Percentiles rank a stretch among this genome's conserved stretches.
phyloP scores from a whole-genome alignment of 108 stramenopile species.

The Mediolabrus comicus region DNA sequence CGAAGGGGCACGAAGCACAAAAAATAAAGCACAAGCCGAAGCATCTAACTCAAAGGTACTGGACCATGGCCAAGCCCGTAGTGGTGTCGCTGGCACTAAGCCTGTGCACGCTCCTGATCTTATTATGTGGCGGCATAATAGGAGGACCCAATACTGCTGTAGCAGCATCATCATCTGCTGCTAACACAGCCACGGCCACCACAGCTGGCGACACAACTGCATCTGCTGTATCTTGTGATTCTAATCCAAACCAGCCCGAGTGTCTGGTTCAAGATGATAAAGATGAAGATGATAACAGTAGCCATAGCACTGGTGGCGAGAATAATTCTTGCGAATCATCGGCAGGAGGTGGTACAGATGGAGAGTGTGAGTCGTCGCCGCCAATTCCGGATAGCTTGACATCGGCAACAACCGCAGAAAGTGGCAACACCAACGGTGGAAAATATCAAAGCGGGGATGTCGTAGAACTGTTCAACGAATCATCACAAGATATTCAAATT shows the following conservation, averaged over 20 bases:
- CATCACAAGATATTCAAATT: slow-evolving; percentile 39
- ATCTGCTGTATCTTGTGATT: background rate
- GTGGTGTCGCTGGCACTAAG: no score
- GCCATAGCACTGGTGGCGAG: no score
- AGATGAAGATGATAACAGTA: no score
- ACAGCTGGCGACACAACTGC: background rate
- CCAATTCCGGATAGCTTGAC: background rate
- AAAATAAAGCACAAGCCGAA: no score
- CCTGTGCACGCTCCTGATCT: background rate
- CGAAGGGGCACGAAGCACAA: no score
- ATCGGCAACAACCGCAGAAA: background rate
- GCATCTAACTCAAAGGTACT: no score
- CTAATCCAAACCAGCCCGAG: background rate
- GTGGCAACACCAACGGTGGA: background rate
- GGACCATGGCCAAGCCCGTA: no score
- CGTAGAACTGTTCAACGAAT: slow-evolving; percentile 28
- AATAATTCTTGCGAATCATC: background rate
- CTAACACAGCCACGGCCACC: background rate
- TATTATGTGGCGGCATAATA: background rate
- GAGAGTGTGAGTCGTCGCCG: background rate
- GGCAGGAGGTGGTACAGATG: no score
- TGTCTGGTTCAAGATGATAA: no score
- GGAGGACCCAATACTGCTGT: background rate
- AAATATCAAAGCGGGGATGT: slow-evolving; percentile 24
- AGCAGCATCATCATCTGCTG: background rate